Conservation (phyloP, 805 yeast species). For the Saturnispora serradocipensis region DNA sequence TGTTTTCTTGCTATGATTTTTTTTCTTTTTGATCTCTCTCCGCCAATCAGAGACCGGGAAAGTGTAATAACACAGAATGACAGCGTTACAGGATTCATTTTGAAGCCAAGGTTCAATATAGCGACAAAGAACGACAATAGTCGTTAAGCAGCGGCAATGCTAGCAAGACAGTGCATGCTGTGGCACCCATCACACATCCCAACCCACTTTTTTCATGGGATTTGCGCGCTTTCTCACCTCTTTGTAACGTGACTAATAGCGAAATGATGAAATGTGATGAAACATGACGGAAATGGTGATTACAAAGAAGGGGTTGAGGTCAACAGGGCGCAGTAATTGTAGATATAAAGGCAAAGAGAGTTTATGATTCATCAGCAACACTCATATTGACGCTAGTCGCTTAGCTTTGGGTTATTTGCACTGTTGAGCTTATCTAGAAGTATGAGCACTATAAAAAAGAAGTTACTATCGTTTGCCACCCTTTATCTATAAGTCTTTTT, state of each 20-base stretch:
- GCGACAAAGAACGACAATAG: too few relatives aligned
- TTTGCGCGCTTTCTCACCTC: neutral
- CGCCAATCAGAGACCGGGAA: neutral
- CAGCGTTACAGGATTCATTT: neutral
- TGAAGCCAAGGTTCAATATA: neutral
- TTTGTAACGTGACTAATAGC: neutral
- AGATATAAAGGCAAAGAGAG: too few relatives aligned
- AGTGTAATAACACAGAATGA: neutral
- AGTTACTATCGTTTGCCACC: constrained; percentile 1
- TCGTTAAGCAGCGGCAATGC: too few relatives aligned
- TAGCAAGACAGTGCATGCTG: too few relatives aligned
- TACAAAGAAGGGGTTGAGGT: neutral
- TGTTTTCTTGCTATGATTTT: neutral
- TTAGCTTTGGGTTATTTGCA: too few relatives aligned
- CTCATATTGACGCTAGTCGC: too few relatives aligned
- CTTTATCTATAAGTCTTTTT: neutral
- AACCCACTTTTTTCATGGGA: too few relatives aligned
- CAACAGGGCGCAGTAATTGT: neutral
- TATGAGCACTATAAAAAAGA: neutral
- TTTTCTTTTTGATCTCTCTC: too few relatives aligned
- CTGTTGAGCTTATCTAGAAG: neutral
- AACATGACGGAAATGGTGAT: neutral
- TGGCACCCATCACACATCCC: too few relatives aligned
- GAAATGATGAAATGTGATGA: neutral
- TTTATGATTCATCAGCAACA: too few relatives aligned